These are phyloP conservation scores for Kalanchoe fedtschenkoi DNA, from an alignment of 164 flowering plant species.

Conservation along the genomic window DNA sequence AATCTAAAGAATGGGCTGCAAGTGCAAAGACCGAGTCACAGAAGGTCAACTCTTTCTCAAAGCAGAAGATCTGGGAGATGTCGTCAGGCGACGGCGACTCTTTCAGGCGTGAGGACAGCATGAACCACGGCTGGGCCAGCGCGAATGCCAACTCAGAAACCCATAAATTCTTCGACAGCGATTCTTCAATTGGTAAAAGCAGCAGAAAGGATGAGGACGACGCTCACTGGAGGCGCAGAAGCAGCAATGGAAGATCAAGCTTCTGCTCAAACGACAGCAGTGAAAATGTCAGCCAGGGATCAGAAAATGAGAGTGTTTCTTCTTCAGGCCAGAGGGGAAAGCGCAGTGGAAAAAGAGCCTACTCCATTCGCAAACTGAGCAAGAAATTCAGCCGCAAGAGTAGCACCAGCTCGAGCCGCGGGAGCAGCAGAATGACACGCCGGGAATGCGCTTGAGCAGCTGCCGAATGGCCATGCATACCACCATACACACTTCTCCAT, in stretches of 20 bases:
- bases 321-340: background rate
- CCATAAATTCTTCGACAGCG: background rate
- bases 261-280: background rate
- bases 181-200: background rate
- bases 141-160: background rate
- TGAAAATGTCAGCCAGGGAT: background rate
- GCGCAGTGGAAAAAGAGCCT: background rate
- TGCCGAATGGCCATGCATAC: too few species aligned
- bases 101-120: background rate
- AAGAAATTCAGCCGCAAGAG: background rate
- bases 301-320: background rate
- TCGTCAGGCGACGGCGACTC: background rate
- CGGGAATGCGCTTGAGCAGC: background rate
- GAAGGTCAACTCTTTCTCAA: background rate
- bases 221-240: background rate
- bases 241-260: background rate
- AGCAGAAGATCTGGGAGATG: background rate
- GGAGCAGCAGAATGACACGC: background rate
- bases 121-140: background rate
- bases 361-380: constrained; percentile 1
- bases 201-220: background rate
- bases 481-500: too few species aligned
- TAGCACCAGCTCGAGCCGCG: background rate
- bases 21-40: background rate
- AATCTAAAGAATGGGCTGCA: background rate